Evolutionary conservation across 345 rosid species (phyloP).

Genomic region (Cardiospermum halicacabum): DNA sequence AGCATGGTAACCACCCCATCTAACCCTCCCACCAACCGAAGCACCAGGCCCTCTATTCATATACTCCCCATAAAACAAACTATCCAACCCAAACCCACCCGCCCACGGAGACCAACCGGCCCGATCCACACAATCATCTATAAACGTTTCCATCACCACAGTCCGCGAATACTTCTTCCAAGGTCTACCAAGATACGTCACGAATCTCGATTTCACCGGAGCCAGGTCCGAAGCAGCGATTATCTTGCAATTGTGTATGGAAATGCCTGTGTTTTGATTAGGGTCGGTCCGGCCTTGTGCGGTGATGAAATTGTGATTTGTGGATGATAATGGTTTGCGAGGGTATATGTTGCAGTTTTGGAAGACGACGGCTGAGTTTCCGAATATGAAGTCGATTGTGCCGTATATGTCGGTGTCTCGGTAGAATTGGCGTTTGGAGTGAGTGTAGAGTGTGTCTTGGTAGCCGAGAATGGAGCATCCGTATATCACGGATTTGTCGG

Average conservation of each 20-base stretch:
- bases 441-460: slow-evolving; percentile 36
- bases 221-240: not conserved
- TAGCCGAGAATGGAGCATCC: slow-evolving; percentile 44
- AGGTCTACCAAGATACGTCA: slow-evolving; percentile 27
- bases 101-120: slow-evolving; percentile 33
- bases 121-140: slow-evolving; percentile 16
- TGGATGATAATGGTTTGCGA: not conserved
- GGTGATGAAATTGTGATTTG: slow-evolving; percentile 13
- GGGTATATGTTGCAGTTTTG: slow-evolving; percentile 23
- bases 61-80: slow-evolving; percentile 31
- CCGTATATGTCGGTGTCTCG: slow-evolving; percentile 41
- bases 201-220: not conserved
- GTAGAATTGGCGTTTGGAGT: slow-evolving; percentile 44
- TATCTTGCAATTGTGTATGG: slow-evolving; percentile 26
- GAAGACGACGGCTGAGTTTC: slow-evolving; percentile 21
- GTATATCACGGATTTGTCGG: slow-evolving; percentile 32
- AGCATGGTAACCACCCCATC: slow-evolving; percentile 22
- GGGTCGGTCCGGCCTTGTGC: slow-evolving; percentile 31
- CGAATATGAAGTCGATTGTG: slow-evolving; percentile 32
- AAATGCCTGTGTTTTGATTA: slow-evolving; percentile 29
- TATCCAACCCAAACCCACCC: slow-evolving; percentile 9
- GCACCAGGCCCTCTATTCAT: slow-evolving; percentile 29
- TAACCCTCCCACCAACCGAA: slow-evolving; percentile 15
- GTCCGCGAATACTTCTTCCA: slow-evolving; percentile 23
- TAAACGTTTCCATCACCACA: slow-evolving; percentile 16